Base-by-base conservation (phyloP, 768 basidiomycete genomes). In the Trametes meyenii region DNA sequence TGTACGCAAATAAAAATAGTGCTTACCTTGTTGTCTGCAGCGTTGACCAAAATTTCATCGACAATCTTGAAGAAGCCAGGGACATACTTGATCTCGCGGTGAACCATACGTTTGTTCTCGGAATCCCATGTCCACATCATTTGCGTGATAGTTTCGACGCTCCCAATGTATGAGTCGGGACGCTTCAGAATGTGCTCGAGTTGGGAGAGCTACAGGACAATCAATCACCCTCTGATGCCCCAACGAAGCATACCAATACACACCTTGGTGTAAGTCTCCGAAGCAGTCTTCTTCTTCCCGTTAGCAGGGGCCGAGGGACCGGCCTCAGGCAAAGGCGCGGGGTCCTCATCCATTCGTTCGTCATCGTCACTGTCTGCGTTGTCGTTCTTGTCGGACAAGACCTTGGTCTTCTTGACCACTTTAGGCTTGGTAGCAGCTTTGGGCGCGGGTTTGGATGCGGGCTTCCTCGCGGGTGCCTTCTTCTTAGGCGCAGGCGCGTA, bases 1-100 rank as follows among this genome's bases (percentile, higher is more conserved):
- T 24, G 6, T 2, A 14, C 8, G 3, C 4, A 33, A 33, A 33
- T 33, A 24, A 2, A 12, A 10, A 3, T 2, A 10, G 13, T 12
- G 12, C 80, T 58, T 64, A 92, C 96, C 88, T 99, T 99, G 78
- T 98, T 97, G 73, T 99, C 97, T 3, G 97, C 97, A 21, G 97
- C 97, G 74, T 99, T 99, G 69, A 99, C 97, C 2, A 99, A 80
- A 70, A 99, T 99, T 77, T 99, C 97, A 70, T 99, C 97, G 14
- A 99, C 89, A 69, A 99, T 99, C 82, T 99, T 99, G 85, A 96
- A 95, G 75, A 99, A 96, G 55, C 96, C 97, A 0, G 97, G 97
- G 2, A 98, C 96, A 71, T 89, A 99, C 69, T 86, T 92, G 64
- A 89, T 90, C 50, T 87, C 94, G 69, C 89, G 83, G 69, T 86